Evolutionary conservation across 805 yeast genomes (phyloP), one percentile per base, ranked within the genome.

Genomic region (Jamesozyma gamospora): DNA sequence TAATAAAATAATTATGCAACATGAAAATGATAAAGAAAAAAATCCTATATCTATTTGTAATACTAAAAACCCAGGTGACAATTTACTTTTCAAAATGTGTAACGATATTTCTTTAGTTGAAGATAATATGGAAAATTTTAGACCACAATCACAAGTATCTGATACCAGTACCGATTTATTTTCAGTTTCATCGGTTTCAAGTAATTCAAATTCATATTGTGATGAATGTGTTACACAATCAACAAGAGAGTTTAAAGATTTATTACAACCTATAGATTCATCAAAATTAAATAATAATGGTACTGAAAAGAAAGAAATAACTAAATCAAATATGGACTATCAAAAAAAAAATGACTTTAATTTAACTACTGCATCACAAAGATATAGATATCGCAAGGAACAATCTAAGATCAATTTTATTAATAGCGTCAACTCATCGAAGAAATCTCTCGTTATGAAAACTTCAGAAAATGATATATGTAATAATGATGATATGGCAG

Each of bases 101-200:
- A 28, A 28, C 30, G n/a, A 28, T 15, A 28, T 11, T 5, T 15
- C 11, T 28, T 6, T n/a, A n/a, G 6, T 12, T 11, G 18, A 29
- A 9, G 11, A 15, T 5, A 4, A 3, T 14, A 9, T 17, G 10
- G 18, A 24, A 24, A 35, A 30, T n/a, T 50, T 44, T n/a, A 44
- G 62, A 32, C 60, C 62, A 7, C 47, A 48, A 9, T 55, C 60
- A 4, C 50, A 53, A 29, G 60, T 53, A 19, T 55, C 62, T 4
- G 48, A 10, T 43, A 45, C 28, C 43, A 46, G 29, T 27, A 27
- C 5, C 14, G 29, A 27, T 27, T 27, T 27, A 27, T 27, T 27
- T n/a, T 27, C 29, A 7, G 41, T 44, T 16, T 34, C 5, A 21
- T 21, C 24, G 5, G 24, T 21, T 8, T 21, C 24, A 5, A 21